Base-by-base conservation (phyloP, 257 asterid species). In the Linaria vulgaris region DNA sequence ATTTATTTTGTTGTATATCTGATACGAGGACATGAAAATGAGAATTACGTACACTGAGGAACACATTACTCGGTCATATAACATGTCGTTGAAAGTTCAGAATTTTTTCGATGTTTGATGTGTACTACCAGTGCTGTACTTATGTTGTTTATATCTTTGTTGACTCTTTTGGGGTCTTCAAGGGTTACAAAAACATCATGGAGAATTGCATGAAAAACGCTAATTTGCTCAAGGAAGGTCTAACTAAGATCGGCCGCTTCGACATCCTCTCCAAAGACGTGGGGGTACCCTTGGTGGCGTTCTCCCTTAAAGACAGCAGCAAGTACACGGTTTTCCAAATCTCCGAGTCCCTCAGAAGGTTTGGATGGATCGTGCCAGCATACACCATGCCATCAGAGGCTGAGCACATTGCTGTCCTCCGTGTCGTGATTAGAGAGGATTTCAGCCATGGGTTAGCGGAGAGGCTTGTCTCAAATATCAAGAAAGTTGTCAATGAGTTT, bases 311-410 rank as follows among this genome's bases (percentile, higher is more conserved):
- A 71, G 90, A 88, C 69, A 63, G 66, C 73, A 84, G 77, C 76
- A 69, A 54, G 46, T 87, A 61, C 82, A 80, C 88, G 0, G 95
- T 82, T 56, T 86, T 84, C 21, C 87, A 86, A 43, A 65, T 89
- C 38, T 71, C 94, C n/a, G 94, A 86, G 31, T 76, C 81, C 9
- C 84, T 89, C 15, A 76, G 91, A 70, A 77, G 85, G 71, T 86
- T 82, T 27, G 96, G 94, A 54, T 89, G 95, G 95, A 86, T 86
- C 5, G 82, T 86, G 47, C 96, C 94, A 0, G 96, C 96, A 0
- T 86, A 88, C 79, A 82, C 95, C 16, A 82, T 89, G 91, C 95
- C 95, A 8, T 76, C 87, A 0, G 64, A 86, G 30, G 94, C 91
- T 0, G 90, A 89, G 72, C 84, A 82, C 69, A 9, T 89, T 13